Percentiles rank a stretch among this genome's conserved stretches.
Conservation (phyloP, 768 basidiomycete genomes). For the Hygrophorus russula region DNA sequence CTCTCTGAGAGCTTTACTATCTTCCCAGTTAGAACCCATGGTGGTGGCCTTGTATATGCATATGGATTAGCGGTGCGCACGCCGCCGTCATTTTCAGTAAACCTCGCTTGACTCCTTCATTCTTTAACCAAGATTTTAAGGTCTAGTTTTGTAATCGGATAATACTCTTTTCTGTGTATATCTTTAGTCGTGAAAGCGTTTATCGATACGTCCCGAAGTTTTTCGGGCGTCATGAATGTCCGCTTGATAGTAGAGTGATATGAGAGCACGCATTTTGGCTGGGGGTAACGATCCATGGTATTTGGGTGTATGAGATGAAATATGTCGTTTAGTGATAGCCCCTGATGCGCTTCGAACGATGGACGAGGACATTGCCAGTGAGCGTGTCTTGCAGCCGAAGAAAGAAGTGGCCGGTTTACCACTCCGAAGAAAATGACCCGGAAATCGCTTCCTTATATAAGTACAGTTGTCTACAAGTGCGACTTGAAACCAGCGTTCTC, state of each 20-base stretch:
- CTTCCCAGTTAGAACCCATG: constrained; percentile 18
- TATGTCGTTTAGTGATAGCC: not conserved
- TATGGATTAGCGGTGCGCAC: too few species aligned
- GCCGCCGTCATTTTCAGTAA: constrained; percentile 28
- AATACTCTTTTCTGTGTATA: not conserved
- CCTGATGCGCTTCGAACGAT: not conserved
- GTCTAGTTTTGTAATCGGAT: constrained; percentile 9
- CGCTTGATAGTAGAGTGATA: constrained; percentile 70
- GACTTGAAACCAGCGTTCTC: constrained; percentile 51
- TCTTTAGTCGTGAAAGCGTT: constrained; percentile 35
- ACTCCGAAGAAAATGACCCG: too few species aligned
- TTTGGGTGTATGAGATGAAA: constrained; percentile 1
- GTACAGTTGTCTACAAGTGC: constrained; percentile 27
- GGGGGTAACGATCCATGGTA: constrained; percentile 29
- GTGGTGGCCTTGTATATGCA: not conserved
- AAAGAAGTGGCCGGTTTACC: too few species aligned
- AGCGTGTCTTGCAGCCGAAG: too few species aligned
- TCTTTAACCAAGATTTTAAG: constrained; percentile 11
- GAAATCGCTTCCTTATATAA: too few species aligned
- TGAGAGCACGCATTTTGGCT: constrained; percentile 58
- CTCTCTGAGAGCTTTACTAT: constrained; percentile 21
- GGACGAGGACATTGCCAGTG: not conserved
- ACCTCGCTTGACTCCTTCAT: constrained; percentile 22
- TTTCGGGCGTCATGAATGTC: constrained; percentile 63
- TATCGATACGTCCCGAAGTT: constrained; percentile 54